phyloP scores from a whole-genome alignment of 2,329 filamentous ascomycete genomes.

The Seiridium cupressi region DNA sequence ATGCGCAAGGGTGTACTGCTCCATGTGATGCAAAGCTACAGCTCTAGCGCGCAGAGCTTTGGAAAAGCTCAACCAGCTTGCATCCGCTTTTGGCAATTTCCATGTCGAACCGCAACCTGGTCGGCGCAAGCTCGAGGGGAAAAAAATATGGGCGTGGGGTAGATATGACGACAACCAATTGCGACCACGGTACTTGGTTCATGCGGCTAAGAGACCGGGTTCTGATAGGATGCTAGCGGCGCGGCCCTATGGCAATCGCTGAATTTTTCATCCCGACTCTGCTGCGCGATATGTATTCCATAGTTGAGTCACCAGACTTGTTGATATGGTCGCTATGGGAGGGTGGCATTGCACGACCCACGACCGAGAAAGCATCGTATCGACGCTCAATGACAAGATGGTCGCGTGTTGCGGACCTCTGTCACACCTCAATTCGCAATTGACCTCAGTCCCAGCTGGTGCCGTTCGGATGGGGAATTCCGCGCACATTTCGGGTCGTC shows the following conservation, averaged over 20 bases:
- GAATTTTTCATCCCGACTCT: conserved; percentile 10
- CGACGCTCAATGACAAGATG: background rate
- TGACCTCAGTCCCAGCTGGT: background rate
- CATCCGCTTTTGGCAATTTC: conserved; percentile 10
- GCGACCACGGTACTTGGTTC: conserved; percentile 16
- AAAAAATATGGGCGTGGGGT: conserved; percentile 18
- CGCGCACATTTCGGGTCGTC: background rate
- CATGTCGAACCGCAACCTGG: conserved; percentile 12
- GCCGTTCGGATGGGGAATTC: background rate
- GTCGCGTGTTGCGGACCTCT: background rate
- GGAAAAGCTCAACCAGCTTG: conserved; percentile 5
- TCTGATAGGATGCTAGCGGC: conserved; percentile 21
- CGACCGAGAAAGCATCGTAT: background rate
- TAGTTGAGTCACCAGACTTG: background rate
- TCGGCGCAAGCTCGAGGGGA: background rate
- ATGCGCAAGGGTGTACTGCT: background rate
- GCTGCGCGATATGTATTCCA: background rate
- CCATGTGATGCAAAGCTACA: conserved; percentile 8
- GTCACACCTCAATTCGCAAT: background rate
- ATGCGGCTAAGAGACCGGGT: conserved; percentile 27
- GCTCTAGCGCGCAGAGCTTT: conserved; percentile 7
- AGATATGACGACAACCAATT: conserved; percentile 27
- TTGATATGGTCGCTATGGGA: background rate
- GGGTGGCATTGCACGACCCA: background rate
- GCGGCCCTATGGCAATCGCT: conserved; percentile 16